A percentile compares a stretch with the other conserved stretches of the same genome.
Evolutionary conservation across 805 yeast genomes (phyloP).

Genomic region (Yarrowia sp.): DNA sequence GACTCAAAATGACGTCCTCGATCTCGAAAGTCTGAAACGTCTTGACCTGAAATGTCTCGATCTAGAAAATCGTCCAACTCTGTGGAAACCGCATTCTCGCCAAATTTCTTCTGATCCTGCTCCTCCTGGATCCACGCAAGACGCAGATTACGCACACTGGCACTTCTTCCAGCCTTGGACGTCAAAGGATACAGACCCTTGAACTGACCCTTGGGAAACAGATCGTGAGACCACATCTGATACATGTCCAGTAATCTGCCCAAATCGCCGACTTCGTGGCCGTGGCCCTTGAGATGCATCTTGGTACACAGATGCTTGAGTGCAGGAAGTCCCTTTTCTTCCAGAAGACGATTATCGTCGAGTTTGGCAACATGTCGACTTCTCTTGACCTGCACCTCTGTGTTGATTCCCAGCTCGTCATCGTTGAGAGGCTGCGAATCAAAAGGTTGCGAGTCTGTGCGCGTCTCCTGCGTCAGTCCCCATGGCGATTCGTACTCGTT

Average conservation of each 20-base stretch:
- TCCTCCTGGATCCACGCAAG: slow-evolving; percentile 11
- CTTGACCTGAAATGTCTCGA: too few relatives aligned
- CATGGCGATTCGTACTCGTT: slow-evolving; percentile 17
- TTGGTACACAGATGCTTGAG: slow-evolving; percentile 48
- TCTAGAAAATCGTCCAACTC: too few relatives aligned
- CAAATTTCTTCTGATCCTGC: not conserved
- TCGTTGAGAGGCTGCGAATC: slow-evolving; percentile 1
- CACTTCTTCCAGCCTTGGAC: slow-evolving; percentile 34
- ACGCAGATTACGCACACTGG: not conserved
- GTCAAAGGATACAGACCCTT: slow-evolving; percentile 60
- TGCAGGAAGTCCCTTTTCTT: slow-evolving; percentile 45
- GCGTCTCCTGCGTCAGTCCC: not conserved
- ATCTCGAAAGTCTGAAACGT: not conserved
- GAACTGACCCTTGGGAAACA: slow-evolving; percentile 78
- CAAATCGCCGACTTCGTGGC: slow-evolving; percentile 51
- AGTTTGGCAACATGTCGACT: slow-evolving; percentile 44
- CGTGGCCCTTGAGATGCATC: slow-evolving; percentile 39
- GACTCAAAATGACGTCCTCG: not conserved
- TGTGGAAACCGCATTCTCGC: not conserved
- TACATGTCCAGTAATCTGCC: slow-evolving; percentile 51
- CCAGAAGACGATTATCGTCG: slow-evolving; percentile 50
- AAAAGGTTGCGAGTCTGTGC: not conserved
- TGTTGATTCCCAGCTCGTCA: slow-evolving; percentile 22
- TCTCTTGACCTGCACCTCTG: slow-evolving; percentile 35
- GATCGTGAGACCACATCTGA: slow-evolving; percentile 70